Evolutionary conservation across 805 yeast genomes (phyloP), one percentile per base, ranked within the genome.

Genomic region (Scheffersomyces ergatensis): DNA sequence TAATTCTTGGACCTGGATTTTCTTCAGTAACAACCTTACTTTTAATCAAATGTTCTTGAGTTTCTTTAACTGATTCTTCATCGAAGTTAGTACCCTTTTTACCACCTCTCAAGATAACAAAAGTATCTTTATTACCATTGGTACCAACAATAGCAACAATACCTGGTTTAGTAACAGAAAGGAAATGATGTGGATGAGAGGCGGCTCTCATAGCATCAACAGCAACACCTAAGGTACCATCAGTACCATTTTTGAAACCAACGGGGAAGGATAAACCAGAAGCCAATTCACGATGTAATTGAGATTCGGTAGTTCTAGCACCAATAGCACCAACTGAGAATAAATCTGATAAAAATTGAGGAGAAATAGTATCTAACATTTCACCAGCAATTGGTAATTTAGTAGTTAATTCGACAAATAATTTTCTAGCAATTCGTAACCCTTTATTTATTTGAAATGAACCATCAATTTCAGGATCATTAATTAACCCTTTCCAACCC

Each of bases 261-360:
- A 92, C 89, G 33, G 99, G 99, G 89, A 93, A 92, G 3, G 96
- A 87, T 35, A 93, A 73, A 24, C 98, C 99, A 0, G 97, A 89
- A 3, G 98, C 96, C 52, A 92, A 78, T 67, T 92, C 99, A 65
- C 99, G 83, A 67, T 92, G 99, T 40, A 92, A 79, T 72, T 92
- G 99, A 30, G 97, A 89, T 72, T 92, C 99, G 30, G 99, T 92
- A 34, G 99, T 92, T 76, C 99, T 85, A 30, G 99, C 99, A 57
- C 99, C 99, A 63, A 92, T 90, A 36, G 99, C 99, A 57, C 99
- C 99, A 39, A 93, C 80, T 19, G 96, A 86, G 77, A 92, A 85
- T 52, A 92, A 79, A 65, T 92, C 99, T 37, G 93, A 80, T 56
- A 92, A 76, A 70, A 85, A 92, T 74, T 92, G 97, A 1, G 99